Base-by-base conservation (phyloP, 345 rosid genomes). In the Citrus australasica region DNA sequence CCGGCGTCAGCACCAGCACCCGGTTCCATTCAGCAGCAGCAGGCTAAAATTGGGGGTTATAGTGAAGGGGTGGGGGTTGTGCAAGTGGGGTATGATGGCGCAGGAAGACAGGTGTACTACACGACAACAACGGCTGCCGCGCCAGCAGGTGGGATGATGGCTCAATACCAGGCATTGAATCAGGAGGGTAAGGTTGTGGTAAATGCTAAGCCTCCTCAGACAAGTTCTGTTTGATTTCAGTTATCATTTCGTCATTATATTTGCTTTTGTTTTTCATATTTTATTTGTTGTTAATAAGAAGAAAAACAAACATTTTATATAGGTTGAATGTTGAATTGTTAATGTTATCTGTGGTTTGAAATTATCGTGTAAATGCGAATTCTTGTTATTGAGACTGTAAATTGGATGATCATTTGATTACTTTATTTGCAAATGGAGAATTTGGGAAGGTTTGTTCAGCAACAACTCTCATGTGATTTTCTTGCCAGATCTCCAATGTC, bases 91-190 rank as follows among this genome's bases (percentile, higher is more conserved):
- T 87, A 84, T 40, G 92, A 89, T 37, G 78, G 84, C 46, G 79
- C 90, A 2, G 92, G 94, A 58, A 83, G 92, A 81, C 91, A 82
- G 74, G 85, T 87, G 37, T 91, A 87, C 76, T 86, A 82, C 80
- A 81, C 85, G 19, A 77, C 80, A 1, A 60, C 80, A 3, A 51
- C 84, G 16, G 75, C 78, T 1, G 64, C 78, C 0, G 83, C 79
- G 7, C 40, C 78, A 16, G 74, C 67, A 0, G 83, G 79, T 70
- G 83, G 79, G 42, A 55, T 78, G 79, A 48, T 62, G 9, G 40
- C 84, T 4, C 87, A 65, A 1, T 90, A 84, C 67, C 86, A 83
- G 79, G 81, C 78, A 17, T 38, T 80, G 65, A 90, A 81, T 76
- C 90, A 84, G 78, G 94, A 88, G 46, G 85, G 85, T 83, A 76